Base-by-base conservation (phyloP, 2,329 filamentous ascomycete genomes). In the Aspergillus sp. region DNA sequence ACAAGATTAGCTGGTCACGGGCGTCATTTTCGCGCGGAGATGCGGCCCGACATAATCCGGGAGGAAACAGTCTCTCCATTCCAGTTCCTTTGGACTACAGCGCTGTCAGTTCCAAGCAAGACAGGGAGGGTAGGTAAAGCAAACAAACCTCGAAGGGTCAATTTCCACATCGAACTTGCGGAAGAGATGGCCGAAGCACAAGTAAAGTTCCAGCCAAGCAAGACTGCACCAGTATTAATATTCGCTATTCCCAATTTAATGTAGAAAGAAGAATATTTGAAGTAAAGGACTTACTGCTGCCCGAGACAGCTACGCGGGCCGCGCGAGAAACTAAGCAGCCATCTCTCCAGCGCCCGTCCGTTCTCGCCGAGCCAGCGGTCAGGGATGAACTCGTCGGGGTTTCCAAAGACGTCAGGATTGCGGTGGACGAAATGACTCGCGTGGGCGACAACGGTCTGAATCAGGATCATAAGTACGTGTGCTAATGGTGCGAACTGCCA, bases 291-390 rank as follows among this genome's bases (percentile, higher is more conserved):
- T 11, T 31, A 57, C 55, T 57, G 55, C 43, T 41, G 49, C 4
- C 55, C 55, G n/a, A 57, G 41, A 43, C 55, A 57, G 35, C 55
- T 57, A 0, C 55, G 19, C 23, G 55, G 55, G 2, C 55, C 55
- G n/a, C 55, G 55, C n/a, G 55, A 57, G 43, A 57, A 57, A 7
- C 21, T 46, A 15, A 57, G 25, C 1, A 57, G 49, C 47, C 47
- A 57, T 23, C 43, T 48, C 21, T 57, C 49, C 14, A 57, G 25
- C 1, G 21, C 19, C 4, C 23, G 49, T 1, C 47, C 55, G 9
- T 47, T 23, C 23, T 57, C 55, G 7, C 55, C 55, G n/a, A 57
- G 48, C 48, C 55, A 57, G 41, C 55, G 55, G 9, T 57, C 55
- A 3, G 55, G 55, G 3, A 33, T 47, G 33, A 57, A 57, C 4